A percentile compares a stretch with the other conserved stretches of the same genome.
Evolutionary conservation across 2,329 filamentous ascomycete species (phyloP).

Genomic region (Pseudogymnoascus sp.): DNA sequence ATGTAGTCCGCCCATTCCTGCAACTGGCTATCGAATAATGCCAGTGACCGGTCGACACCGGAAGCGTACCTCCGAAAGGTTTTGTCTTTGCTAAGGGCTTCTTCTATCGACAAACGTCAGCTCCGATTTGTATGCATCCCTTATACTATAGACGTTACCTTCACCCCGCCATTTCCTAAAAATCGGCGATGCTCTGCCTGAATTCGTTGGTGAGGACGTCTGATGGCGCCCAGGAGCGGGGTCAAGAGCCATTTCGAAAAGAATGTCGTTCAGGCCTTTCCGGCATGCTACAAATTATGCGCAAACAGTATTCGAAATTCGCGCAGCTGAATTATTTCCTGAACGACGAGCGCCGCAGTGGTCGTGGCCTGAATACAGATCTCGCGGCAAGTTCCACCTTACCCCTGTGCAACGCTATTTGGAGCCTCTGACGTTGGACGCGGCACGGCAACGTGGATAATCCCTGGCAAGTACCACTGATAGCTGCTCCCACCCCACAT

Average conservation of each 20-base stretch:
- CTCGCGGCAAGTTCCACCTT: slow-evolving; percentile 4
- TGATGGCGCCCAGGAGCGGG: slow-evolving; percentile 42
- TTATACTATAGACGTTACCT: slow-evolving; percentile 42
- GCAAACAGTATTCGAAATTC: neutral
- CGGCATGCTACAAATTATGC: neutral
- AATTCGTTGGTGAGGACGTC: slow-evolving; percentile 71
- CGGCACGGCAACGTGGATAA: slow-evolving; percentile 4
- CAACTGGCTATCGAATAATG: slow-evolving; percentile 83
- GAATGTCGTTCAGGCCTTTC: neutral
- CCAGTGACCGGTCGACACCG: slow-evolving; percentile 76
- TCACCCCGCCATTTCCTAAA: slow-evolving; percentile 67
- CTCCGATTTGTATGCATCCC: neutral
- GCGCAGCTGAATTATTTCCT: slow-evolving; percentile 1
- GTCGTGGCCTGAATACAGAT: slow-evolving; percentile 8
- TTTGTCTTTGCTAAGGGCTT: slow-evolving; percentile 51
- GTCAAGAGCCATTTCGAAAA: slow-evolving; percentile 54
- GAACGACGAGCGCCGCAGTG: neutral
- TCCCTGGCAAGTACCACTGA: neutral
- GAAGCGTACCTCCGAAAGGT: slow-evolving; percentile 81
- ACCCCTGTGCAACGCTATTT: neutral
- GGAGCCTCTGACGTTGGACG: neutral
- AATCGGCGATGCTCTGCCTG: slow-evolving; percentile 69
- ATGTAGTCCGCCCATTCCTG: slow-evolving; percentile 99
- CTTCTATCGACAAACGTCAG: slow-evolving; percentile 36
- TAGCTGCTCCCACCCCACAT: slow-evolving; percentile 15